Conservation (phyloP, 257 asterid species). For the Vinca minor region DNA sequence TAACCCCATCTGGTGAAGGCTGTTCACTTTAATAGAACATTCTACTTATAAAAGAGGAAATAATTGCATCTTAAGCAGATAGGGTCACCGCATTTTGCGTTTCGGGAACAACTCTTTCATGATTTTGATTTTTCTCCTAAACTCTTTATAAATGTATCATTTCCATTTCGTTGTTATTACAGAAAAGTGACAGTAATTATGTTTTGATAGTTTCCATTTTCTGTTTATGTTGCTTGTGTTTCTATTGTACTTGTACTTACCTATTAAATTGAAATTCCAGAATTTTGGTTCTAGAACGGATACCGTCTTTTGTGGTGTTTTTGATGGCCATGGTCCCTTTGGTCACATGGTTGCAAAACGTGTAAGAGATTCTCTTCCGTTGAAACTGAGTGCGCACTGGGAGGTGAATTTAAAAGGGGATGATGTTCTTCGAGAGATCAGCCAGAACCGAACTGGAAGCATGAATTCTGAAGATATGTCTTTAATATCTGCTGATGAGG, state of each 20-base stretch:
- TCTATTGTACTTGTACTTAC: constrained; percentile 12
- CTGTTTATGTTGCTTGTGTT: too few species aligned
- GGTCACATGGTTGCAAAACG: constrained; percentile 92
- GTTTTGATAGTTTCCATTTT: too few species aligned
- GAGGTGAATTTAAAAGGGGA: constrained; percentile 56
- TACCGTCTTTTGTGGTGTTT: constrained; percentile 87
- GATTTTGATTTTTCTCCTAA: not conserved
- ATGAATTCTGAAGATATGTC: constrained; percentile 45
- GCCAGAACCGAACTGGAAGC: constrained; percentile 41
- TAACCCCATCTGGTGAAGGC: not conserved
- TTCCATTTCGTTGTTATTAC: not conserved
- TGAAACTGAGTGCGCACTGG: constrained; percentile 73
- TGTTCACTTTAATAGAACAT: not conserved
- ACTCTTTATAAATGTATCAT: not conserved
- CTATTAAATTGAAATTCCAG: constrained; percentile 37
- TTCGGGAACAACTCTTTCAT: too few species aligned
- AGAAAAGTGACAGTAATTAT: too few species aligned
- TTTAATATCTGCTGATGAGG: constrained; percentile 49
- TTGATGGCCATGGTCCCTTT: constrained; percentile 89
- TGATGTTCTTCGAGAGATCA: constrained; percentile 55
- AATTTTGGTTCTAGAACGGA: constrained; percentile 83
- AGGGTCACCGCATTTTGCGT: too few species aligned
- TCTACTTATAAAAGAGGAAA: not conserved
- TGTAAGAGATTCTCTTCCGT: constrained; percentile 88
- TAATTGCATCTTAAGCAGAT: not conserved